These are phyloP conservation scores for Coemansia sp. DNA, from an alignment of 192 early-diverging fungal genomes.

Conservation along the genomic window DNA sequence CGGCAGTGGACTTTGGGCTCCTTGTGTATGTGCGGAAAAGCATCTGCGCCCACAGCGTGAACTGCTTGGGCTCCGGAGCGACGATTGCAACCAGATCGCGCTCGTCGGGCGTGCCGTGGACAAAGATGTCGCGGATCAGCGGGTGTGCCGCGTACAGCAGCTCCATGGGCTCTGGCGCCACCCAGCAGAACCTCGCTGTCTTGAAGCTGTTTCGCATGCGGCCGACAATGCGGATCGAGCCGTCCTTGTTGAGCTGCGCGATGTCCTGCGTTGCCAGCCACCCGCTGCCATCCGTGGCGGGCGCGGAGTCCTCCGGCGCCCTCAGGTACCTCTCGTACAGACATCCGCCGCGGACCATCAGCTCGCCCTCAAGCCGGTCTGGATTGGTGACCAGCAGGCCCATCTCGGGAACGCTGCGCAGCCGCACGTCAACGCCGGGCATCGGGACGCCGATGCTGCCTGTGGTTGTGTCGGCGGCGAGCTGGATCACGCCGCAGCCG, in stretches of 20 bases:
- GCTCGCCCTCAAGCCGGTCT: slow-evolving; percentile 84
- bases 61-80: slow-evolving; percentile 74
- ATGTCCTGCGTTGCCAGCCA: slow-evolving; percentile 91
- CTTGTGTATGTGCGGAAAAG: background rate
- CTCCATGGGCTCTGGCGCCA: slow-evolving; percentile 91
- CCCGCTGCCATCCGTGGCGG: slow-evolving; percentile 68
- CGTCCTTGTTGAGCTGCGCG: slow-evolving; percentile 71
- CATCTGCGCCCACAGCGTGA: slow-evolving; percentile 66
- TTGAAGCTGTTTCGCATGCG: slow-evolving; percentile 84
- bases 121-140: slow-evolving; percentile 85
- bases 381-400: slow-evolving; percentile 76
- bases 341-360: slow-evolving; percentile 74
- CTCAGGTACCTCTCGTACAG: slow-evolving; percentile 82
- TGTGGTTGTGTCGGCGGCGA: slow-evolving; percentile 53
- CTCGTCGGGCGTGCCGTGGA: slow-evolving; percentile 90
- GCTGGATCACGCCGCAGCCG: slow-evolving; percentile 49
- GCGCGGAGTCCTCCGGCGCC: slow-evolving; percentile 74
- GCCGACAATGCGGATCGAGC: slow-evolving; percentile 81
- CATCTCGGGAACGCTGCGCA: slow-evolving; percentile 91
- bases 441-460: slow-evolving; percentile 71
- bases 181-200: slow-evolving; percentile 87
- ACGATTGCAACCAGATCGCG: slow-evolving; percentile 80
- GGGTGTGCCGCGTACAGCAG: slow-evolving; percentile 68
- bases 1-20: background rate
- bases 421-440: slow-evolving; percentile 71